Evolutionary conservation across 306 rosid genomes (phyloP), one percentile per base, ranked within the genome.

Genomic region (Inga oerstediana): DNA sequence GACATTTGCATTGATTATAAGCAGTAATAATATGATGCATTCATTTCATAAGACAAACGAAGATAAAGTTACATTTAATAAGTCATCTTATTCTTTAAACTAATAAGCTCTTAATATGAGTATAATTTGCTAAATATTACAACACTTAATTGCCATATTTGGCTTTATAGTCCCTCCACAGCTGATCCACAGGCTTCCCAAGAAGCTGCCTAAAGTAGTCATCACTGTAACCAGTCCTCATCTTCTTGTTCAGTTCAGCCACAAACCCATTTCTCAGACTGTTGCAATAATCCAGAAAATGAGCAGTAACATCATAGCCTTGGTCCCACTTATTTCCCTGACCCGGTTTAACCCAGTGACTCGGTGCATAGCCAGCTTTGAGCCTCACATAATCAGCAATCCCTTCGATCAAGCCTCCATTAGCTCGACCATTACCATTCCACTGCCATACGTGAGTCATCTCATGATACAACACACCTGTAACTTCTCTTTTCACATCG

Each of bases 301-400:
- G 13, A 16, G 88, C 88, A 2, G 91, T 87, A 4, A 87, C 85
- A 15, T 81, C 89, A 22, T 86, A 82, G 2, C 91, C 92, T 15
- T 82, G 80, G 43, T 69, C 74, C 74, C 48, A 69, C 49, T 10
- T 69, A 37, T 69, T 14, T 9, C 74, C 74, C 16, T 69, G 49
- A 19, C 89, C 89, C 0, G 88, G 84, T 19, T 80, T 20, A 11
- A 74, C 84, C 89, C 88, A 87, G 34, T 85, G 80, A 16, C 82
- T 41, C 4, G 91, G 86, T 2, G 30, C 73, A 37, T 64, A 87
- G 12, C 88, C 88, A 0, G 88, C 73, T 72, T 76, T 87, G 67
- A 87, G 56, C 88, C 91, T 81, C 76, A 89, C 91, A 41, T 20
- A 87, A 19, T 89, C 92, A 0, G 87, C 91, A 5, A 89, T 81